Evolutionary conservation across 192 early-diverging fungal genomes (phyloP).

Genomic region (Glomus cerebriforme): DNA sequence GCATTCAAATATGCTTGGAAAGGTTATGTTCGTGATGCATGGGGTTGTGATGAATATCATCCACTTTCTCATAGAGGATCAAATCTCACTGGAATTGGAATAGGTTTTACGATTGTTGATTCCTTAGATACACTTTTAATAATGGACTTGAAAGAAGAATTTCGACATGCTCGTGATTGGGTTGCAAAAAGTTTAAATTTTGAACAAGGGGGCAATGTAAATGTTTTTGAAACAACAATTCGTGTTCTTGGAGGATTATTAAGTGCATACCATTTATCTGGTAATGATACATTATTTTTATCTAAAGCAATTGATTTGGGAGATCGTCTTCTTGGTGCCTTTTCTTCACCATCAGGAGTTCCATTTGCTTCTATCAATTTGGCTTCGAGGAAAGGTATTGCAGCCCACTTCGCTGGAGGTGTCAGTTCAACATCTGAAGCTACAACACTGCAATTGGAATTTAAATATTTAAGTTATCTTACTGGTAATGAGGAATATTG

Average conservation of each 20-base stretch:
- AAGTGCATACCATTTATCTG: slow-evolving; percentile 76
- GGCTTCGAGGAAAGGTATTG: slow-evolving; percentile 42
- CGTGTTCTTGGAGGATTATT: slow-evolving; percentile 84
- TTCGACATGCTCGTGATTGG: slow-evolving; percentile 65
- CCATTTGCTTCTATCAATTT: slow-evolving; percentile 69
- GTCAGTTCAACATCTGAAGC: slow-evolving; percentile 73
- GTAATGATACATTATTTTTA: slow-evolving; percentile 64
- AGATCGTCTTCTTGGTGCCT: slow-evolving; percentile 71
- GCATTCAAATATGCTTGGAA: slow-evolving; percentile 82
- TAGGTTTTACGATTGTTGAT: slow-evolving; percentile 85
- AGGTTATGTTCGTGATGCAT: slow-evolving; percentile 76
- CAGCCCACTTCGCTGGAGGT: slow-evolving; percentile 49
- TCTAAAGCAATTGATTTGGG: slow-evolving; percentile 76
- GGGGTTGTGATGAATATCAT: slow-evolving; percentile 84
- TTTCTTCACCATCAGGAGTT: slow-evolving; percentile 65
- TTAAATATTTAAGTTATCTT: slow-evolving; percentile 77
- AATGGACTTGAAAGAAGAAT: slow-evolving; percentile 78
- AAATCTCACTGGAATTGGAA: slow-evolving; percentile 59
- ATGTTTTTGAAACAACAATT: slow-evolving; percentile 87
- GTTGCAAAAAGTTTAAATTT: slow-evolving; percentile 62
- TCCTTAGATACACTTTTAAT: slow-evolving; percentile 81
- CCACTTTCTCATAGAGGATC: slow-evolving; percentile 68
- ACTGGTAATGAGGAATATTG: slow-evolving; percentile 78
- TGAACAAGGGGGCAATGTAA: slow-evolving; percentile 66
- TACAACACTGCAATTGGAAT: slow-evolving; percentile 85